Conservation (phyloP, 139 green algal species). For the Medakamo hakoo region DNA sequence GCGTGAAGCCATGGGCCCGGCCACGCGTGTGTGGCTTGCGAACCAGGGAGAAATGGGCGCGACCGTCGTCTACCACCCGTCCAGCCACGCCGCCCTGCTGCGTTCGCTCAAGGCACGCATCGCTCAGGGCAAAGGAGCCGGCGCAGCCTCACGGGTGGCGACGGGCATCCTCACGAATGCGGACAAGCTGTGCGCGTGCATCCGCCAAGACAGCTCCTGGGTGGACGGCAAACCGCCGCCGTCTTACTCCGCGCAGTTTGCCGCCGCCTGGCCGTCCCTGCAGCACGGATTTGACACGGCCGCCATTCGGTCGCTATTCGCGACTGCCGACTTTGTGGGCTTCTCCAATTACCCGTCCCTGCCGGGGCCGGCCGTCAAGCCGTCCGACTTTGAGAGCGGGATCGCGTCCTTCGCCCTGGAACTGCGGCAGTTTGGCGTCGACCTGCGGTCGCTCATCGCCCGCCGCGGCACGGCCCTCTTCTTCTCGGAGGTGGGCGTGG, state of each 20-base stretch:
- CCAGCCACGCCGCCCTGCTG: background rate
- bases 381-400: background rate
- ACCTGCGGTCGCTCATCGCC: background rate
- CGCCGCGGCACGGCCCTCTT: background rate
- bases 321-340: background rate
- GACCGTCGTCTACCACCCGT: background rate
- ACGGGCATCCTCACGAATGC: background rate
- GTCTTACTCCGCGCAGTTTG: background rate
- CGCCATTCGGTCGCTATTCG: background rate
- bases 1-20: too few species aligned
- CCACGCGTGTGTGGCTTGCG: background rate
- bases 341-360: background rate
- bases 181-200: background rate
- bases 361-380: background rate
- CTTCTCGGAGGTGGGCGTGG: background rate
- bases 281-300: background rate
- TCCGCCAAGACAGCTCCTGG: background rate
- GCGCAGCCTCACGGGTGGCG: too few species aligned
- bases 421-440: background rate
- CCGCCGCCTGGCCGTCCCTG: background rate
- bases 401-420: background rate
- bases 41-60: background rate
- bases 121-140: too few species aligned
- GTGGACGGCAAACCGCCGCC: too few species aligned
- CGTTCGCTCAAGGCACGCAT: background rate